phyloP scores from a whole-genome alignment of 176 grass and related monocot genomes.

The Triticum timopheevii region DNA sequence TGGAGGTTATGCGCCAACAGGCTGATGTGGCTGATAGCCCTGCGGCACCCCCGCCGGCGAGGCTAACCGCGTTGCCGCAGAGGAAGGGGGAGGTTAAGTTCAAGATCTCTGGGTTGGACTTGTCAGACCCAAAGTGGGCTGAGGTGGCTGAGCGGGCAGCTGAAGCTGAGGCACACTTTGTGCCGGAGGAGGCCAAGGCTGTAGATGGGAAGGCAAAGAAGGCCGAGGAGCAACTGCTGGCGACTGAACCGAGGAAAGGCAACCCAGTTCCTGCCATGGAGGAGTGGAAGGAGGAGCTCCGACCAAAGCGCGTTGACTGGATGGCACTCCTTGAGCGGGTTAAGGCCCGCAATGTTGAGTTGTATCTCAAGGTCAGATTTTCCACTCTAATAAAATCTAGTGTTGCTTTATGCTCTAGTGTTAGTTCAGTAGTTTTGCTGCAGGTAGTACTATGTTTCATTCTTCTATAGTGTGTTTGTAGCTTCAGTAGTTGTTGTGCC shows the following conservation, averaged over 20 bases:
- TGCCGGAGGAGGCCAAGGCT: slow-evolving; percentile 58
- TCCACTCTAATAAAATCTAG: slow-evolving; percentile 10
- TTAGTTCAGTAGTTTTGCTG: not conserved
- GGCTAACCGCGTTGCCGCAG: slow-evolving; percentile 61
- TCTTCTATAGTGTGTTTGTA: not conserved
- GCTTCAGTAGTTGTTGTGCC: not conserved
- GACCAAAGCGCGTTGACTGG: slow-evolving; percentile 75
- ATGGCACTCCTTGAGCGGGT: slow-evolving; percentile 69
- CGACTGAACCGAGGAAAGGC: slow-evolving; percentile 44
- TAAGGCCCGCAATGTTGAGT: slow-evolving; percentile 58
- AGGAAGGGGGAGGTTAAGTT: slow-evolving; percentile 82
- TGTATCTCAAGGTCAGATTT: slow-evolving; percentile 75
- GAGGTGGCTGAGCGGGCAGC: slow-evolving; percentile 68
- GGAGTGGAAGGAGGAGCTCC: slow-evolving; percentile 76
- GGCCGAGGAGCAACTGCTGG: slow-evolving; percentile 62
- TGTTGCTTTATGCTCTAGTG: not conserved
- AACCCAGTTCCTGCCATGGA: slow-evolving; percentile 52
- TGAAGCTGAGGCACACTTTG: slow-evolving; percentile 56
- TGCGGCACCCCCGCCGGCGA: not conserved
- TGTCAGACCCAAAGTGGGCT: slow-evolving; percentile 77
- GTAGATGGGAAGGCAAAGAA: slow-evolving; percentile 70
- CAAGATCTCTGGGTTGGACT: slow-evolving; percentile 81
- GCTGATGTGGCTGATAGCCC: slow-evolving; percentile 23
- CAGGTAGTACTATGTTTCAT: not conserved
- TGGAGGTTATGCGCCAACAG: slow-evolving; percentile 54